These are phyloP conservation scores for Penicillium corylophilum DNA, from an alignment of 2,329 filamentous ascomycete genomes.

Conservation along the genomic window DNA sequence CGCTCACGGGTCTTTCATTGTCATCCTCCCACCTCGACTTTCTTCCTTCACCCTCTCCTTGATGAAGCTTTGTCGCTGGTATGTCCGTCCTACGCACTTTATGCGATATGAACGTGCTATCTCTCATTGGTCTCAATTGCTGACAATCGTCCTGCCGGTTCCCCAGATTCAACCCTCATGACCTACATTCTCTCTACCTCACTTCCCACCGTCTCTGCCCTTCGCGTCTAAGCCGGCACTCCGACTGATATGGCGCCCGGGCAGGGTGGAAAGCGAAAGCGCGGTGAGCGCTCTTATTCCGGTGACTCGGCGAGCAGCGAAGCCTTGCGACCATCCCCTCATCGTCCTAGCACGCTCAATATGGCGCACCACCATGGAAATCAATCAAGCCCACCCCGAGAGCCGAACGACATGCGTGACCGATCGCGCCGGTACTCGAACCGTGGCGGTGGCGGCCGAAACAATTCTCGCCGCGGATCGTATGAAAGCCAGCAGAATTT, in stretches of 20 bases:
- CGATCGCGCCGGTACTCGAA: constrained; percentile 38
- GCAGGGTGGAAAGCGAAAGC: constrained; percentile 56
- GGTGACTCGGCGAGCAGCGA: constrained; percentile 42
- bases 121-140: constrained; percentile 10
- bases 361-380: constrained; percentile 52
- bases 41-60: constrained; percentile 4
- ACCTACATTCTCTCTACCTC: constrained; percentile 30
- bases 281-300: constrained; percentile 46
- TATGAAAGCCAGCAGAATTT: constrained; percentile 40
- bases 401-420: constrained; percentile 40
- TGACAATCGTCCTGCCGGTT: constrained; percentile 8
- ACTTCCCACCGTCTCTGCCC: constrained; percentile 27
- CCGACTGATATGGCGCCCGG: constrained; percentile 51
- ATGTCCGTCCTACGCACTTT: constrained; percentile 4
- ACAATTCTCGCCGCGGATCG: constrained; percentile 35
- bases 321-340: constrained; percentile 45
- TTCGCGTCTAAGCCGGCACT: constrained; percentile 26
- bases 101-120: not conserved
- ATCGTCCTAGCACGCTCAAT: constrained; percentile 48
- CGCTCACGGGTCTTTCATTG: constrained; percentile 10
- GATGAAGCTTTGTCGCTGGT: constrained; percentile 13
- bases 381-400: constrained; percentile 35
- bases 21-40: constrained; percentile 11
- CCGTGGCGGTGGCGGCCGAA: constrained; percentile 37
- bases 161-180: constrained; percentile 29